phyloP scores from a whole-genome alignment of 495 filamentous ascomycete genomes.

The Diplogelasinospora grovesii region DNA sequence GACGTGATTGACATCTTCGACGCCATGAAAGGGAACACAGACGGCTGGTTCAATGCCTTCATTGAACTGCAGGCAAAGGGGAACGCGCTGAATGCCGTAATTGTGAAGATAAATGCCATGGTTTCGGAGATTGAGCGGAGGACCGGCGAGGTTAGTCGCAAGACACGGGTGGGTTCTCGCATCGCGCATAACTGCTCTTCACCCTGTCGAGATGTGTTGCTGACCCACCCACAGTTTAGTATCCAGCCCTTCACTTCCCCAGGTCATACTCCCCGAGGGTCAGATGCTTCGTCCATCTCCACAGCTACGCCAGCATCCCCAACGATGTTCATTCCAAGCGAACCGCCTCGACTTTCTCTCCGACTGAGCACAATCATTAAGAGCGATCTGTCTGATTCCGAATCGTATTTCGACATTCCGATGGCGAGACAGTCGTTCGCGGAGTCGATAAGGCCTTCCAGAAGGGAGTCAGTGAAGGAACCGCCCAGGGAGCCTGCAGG shows the following conservation, averaged over 20 bases:
- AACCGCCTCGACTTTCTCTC: slow-evolving; percentile 27
- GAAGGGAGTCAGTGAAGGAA: no score
- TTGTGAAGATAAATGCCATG: slow-evolving; percentile 58
- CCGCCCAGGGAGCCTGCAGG: no score
- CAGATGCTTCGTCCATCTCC: slow-evolving; percentile 20
- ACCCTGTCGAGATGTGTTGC: background rate
- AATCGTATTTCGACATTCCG: slow-evolving; percentile 16
- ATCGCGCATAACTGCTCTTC: background rate
- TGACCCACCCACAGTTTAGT: slow-evolving; percentile 14
- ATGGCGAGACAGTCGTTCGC: no score
- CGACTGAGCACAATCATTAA: slow-evolving; percentile 22
- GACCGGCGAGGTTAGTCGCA: slow-evolving; percentile 65
- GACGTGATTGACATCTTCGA: slow-evolving; percentile 60
- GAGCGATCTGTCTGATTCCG: slow-evolving; percentile 2
- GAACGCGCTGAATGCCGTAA: slow-evolving; percentile 49
- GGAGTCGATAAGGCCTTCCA: no score
- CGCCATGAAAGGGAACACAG: slow-evolving; percentile 77
- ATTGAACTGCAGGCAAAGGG: slow-evolving; percentile 62
- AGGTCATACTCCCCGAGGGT: slow-evolving; percentile 19
- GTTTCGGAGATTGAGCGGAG: slow-evolving; percentile 72
- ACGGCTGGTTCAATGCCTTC: slow-evolving; percentile 77
- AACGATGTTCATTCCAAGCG: slow-evolving; percentile 14
- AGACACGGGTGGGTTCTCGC: slow-evolving; percentile 40
- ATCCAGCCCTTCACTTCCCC: slow-evolving; percentile 18
- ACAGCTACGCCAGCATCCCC: slow-evolving; percentile 21